Percentiles rank a stretch among this genome's conserved stretches.
Evolutionary conservation across 1,284 basidiomycete species (phyloP).

Genomic region (Porphyrellus sp.): DNA sequence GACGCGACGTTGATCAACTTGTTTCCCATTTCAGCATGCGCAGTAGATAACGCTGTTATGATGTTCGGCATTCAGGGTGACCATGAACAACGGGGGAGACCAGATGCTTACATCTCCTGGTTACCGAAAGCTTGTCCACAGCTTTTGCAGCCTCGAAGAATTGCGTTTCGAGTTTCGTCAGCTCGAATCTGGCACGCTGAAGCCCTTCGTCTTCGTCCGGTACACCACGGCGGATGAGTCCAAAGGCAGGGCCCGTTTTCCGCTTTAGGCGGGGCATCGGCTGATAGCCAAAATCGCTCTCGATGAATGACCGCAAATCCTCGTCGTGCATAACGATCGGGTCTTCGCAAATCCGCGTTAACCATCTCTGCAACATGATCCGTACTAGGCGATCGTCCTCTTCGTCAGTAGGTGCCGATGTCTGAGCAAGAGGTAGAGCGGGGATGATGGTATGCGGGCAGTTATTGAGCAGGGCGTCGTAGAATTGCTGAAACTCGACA

Average conservation of each 20-base stretch:
- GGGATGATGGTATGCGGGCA: slow-evolving; percentile 91
- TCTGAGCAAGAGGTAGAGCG: slow-evolving; percentile 86
- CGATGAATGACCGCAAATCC: slow-evolving; percentile 87
- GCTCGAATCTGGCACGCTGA: slow-evolving; percentile 81
- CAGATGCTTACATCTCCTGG: slow-evolving; percentile 66
- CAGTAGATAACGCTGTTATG: slow-evolving; percentile 62
- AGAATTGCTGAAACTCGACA: slow-evolving; percentile 87
- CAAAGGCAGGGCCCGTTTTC: slow-evolving; percentile 66
- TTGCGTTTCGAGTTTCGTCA: slow-evolving; percentile 85
- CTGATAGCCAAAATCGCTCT: slow-evolving; percentile 93
- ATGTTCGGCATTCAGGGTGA: background rate
- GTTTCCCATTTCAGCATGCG: slow-evolving; percentile 84
- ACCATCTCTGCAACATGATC: slow-evolving; percentile 91
- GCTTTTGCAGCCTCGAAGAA: slow-evolving; percentile 88
- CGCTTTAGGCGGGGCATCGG: slow-evolving; percentile 72
- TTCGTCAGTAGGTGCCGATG: slow-evolving; percentile 91
- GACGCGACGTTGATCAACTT: slow-evolving; percentile 86
- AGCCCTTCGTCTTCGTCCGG: slow-evolving; percentile 85
- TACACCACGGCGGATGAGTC: slow-evolving; percentile 65
- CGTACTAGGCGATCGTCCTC: slow-evolving; percentile 93
- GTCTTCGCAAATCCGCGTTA: slow-evolving; percentile 86
- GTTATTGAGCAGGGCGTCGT: slow-evolving; percentile 73
- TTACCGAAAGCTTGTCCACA: slow-evolving; percentile 76
- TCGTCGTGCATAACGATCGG: slow-evolving; percentile 83
- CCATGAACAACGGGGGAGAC: background rate